Conservation (phyloP, 2,329 filamentous ascomycete species). For the Verticillium klebahnii region DNA sequence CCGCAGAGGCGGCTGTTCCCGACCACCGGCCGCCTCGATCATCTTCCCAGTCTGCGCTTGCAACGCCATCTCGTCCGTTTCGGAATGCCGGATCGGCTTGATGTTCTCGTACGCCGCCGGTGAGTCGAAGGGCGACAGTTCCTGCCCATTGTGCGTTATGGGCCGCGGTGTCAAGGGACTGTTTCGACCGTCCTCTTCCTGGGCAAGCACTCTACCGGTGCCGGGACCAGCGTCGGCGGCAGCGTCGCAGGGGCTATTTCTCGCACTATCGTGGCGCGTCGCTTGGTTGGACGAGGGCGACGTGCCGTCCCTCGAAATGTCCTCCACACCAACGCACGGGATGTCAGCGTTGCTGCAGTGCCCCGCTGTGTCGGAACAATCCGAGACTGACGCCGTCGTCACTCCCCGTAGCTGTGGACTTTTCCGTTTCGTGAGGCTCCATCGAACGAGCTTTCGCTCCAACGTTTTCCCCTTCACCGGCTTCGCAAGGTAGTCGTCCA, state of each 20-base stretch:
- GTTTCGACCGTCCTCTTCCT: slow-evolving; percentile 5
- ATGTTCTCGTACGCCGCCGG: slow-evolving; percentile 23
- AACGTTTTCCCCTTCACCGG: slow-evolving; percentile 65
- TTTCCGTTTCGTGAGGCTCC: slow-evolving; percentile 41
- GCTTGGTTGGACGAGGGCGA: neutral
- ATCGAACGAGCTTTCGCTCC: slow-evolving; percentile 68
- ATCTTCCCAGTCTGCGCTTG: slow-evolving; percentile 41
- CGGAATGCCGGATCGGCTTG: slow-evolving; percentile 26
- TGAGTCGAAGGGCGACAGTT: slow-evolving; percentile 37
- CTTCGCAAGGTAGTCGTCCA: slow-evolving; percentile 74
- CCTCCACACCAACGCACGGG: slow-evolving; percentile 21
- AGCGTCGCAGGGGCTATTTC: neutral
- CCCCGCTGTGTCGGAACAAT: slow-evolving; percentile 41
- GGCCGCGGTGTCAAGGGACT: slow-evolving; percentile 36
- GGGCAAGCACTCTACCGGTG: neutral
- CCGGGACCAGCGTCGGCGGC: neutral
- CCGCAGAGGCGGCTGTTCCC: slow-evolving; percentile 19
- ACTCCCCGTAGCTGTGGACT: slow-evolving; percentile 9
- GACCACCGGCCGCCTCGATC: slow-evolving; percentile 39
- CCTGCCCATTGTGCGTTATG: slow-evolving; percentile 29
- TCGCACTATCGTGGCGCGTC: neutral
- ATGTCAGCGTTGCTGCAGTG: slow-evolving; percentile 38
- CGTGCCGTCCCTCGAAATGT: neutral
- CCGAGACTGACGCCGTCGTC: slow-evolving; percentile 27
- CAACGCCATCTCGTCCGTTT: slow-evolving; percentile 35